Evolutionary conservation across 768 basidiomycete genomes (phyloP).

Genomic region (Stropharia rugosoannulata): DNA sequence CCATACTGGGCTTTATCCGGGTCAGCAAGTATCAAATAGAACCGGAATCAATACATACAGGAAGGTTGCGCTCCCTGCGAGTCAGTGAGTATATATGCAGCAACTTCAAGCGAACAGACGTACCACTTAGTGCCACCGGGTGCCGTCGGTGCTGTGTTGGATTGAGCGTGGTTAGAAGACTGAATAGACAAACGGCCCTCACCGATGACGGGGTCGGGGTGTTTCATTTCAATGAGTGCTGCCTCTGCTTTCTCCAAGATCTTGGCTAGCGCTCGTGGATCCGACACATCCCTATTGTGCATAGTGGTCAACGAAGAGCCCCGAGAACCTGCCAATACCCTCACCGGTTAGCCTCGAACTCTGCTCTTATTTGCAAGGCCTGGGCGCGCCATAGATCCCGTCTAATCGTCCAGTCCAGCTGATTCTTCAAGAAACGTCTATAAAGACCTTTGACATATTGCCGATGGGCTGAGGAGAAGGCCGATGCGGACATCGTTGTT

Average conservation of each 20-base stretch:
- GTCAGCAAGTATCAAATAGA: slow-evolving; percentile 13
- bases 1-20: slow-evolving; percentile 52
- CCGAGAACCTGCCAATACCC: slow-evolving; percentile 6
- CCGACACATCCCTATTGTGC: slow-evolving; percentile 66
- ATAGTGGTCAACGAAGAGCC: slow-evolving; percentile 6
- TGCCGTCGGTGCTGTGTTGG: slow-evolving; percentile 63
- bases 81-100: background rate
- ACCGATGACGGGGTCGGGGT: slow-evolving; percentile 96
- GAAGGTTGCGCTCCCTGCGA: slow-evolving; percentile 75
- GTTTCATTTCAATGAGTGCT: slow-evolving; percentile 58
- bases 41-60: slow-evolving; percentile 45
- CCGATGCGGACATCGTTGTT: slow-evolving; percentile 49
- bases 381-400: slow-evolving; percentile 84
- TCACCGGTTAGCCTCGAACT: slow-evolving; percentile 89
- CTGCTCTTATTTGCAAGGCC: slow-evolving; percentile 84
- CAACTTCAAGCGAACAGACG: slow-evolving; percentile 26
- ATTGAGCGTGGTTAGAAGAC: slow-evolving; percentile 12
- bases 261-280: slow-evolving; percentile 78
- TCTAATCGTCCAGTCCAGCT: slow-evolving; percentile 87
- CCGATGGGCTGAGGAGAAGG: slow-evolving; percentile 73
- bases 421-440: slow-evolving; percentile 81
- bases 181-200: slow-evolving; percentile 33
- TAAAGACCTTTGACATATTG: slow-evolving; percentile 92
- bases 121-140: slow-evolving; percentile 98
- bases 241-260: slow-evolving; percentile 83